Evolutionary conservation across 139 green algal species (phyloP).

Genomic region (Chlamydomonas schloesseri): DNA sequence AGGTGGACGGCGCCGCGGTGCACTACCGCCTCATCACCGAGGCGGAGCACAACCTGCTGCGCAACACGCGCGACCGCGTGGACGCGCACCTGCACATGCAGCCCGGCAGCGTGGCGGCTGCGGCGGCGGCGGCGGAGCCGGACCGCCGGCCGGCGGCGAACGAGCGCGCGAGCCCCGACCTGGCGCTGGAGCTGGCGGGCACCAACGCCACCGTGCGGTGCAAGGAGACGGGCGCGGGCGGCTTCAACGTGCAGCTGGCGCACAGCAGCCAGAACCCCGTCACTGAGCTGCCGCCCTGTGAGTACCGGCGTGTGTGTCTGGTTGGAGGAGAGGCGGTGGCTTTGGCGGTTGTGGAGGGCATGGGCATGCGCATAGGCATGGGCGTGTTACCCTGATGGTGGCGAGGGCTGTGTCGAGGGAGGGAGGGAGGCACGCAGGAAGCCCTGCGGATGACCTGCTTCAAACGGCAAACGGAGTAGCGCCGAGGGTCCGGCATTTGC

Average conservation of each 20-base stretch:
- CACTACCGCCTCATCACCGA: conserved; percentile 78
- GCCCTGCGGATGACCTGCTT: no score
- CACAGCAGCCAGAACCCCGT: conserved; percentile 74
- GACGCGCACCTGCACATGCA: conserved; percentile 10
- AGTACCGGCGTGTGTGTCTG: background rate
- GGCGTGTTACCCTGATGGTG: no score
- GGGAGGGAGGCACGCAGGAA: no score
- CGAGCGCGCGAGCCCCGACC: conserved; percentile 31
- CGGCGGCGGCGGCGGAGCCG: background rate
- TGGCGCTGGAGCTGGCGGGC: conserved; percentile 39
- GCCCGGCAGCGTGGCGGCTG: background rate
- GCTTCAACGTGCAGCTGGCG: conserved; percentile 71
- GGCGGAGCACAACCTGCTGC: conserved; percentile 74
- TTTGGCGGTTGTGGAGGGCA: background rate
- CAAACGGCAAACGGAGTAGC: no score
- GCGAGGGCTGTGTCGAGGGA: no score
- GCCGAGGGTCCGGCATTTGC: no score
- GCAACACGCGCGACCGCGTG: conserved; percentile 53
- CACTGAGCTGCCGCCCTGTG: conserved; percentile 66
- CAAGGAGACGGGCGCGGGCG: background rate
- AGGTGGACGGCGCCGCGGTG: conserved; percentile 59
- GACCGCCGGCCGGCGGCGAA: conserved; percentile 20
- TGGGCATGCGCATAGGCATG: no score
- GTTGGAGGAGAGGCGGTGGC: no score
- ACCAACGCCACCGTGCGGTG: conserved; percentile 6